These are phyloP conservation scores for Rosa hybrid DNA, from an alignment of 331 rosid genomes.

Conservation along the genomic window DNA sequence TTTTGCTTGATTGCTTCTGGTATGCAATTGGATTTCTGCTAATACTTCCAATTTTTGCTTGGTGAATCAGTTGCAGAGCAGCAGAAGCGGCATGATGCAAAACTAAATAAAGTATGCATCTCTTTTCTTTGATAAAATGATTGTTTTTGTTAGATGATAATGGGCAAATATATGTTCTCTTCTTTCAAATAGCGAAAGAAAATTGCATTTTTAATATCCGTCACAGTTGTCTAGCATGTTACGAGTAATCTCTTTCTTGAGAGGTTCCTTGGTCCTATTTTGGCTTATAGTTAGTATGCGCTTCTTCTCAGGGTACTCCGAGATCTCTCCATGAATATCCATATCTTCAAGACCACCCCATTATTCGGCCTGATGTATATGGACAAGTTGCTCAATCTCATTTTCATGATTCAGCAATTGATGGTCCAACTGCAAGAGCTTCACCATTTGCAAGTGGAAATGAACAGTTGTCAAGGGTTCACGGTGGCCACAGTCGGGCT, in stretches of 20 bases:
- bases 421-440: slow-evolving; percentile 64
- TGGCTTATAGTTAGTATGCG: slow-evolving; percentile 16
- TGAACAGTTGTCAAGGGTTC: slow-evolving; percentile 71
- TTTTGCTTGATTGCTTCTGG: slow-evolving; percentile 10
- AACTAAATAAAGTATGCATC: slow-evolving; percentile 68
- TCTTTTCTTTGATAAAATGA: slow-evolving; percentile 22
- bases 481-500: slow-evolving; percentile 67
- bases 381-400: slow-evolving; percentile 71
- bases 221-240: neutral
- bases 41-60: slow-evolving; percentile 27
- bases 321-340: slow-evolving; percentile 74
- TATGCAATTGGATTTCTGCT: slow-evolving; percentile 32
- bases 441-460: slow-evolving; percentile 57
- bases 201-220: neutral
- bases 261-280: neutral
- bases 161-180: neutral
- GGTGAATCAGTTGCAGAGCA: slow-evolving; percentile 67
- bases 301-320: slow-evolving; percentile 60
- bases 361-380: slow-evolving; percentile 59
- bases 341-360: slow-evolving; percentile 64
- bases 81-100: slow-evolving; percentile 76
- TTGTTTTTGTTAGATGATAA: neutral
- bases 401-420: slow-evolving; percentile 58
- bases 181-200: neutral
- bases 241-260: neutral